phyloP scores from a whole-genome alignment of 1,284 basidiomycete species.

The Crucibulum parvulum region DNA sequence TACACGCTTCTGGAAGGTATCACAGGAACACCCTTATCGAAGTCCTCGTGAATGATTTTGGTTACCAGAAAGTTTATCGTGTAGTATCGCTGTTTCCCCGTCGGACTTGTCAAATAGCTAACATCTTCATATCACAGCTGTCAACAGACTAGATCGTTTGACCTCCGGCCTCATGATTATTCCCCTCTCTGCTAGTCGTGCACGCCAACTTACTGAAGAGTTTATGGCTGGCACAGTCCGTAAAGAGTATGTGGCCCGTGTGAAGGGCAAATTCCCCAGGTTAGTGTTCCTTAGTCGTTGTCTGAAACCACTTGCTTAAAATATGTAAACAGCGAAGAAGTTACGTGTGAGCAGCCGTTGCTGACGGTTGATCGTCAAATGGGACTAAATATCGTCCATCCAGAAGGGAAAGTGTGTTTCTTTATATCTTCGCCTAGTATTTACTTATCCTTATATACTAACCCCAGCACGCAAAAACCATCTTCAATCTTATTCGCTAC shows the following conservation, averaged over 20 bases:
- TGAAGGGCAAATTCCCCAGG: constrained; percentile 84
- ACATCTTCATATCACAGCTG: constrained; percentile 57
- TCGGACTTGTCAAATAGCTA: constrained; percentile 7
- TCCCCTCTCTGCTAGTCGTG: constrained; percentile 78
- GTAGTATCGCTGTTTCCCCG: constrained; percentile 35
- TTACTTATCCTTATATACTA: constrained; percentile 6
- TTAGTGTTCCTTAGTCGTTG: constrained; percentile 42
- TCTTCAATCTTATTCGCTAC: constrained; percentile 89
- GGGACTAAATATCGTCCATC: constrained; percentile 94
- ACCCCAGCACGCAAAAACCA: constrained; percentile 83
- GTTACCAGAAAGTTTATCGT: constrained; percentile 87
- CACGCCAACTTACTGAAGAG: constrained; percentile 78
- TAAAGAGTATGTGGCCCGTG: constrained; percentile 93
- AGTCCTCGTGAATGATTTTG: constrained; percentile 87
- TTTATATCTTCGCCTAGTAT: constrained; percentile 1
- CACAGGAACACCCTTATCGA: constrained; percentile 89
- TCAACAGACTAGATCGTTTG: constrained; percentile 93
- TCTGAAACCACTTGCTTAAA: neutral
- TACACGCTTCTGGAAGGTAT: constrained; percentile 90
- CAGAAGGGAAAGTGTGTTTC: constrained; percentile 82
- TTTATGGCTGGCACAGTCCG: constrained; percentile 83
- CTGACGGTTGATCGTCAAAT: constrained; percentile 95
- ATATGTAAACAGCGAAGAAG: constrained; percentile 63
- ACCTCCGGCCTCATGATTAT: constrained; percentile 98
- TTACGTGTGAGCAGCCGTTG: constrained; percentile 87